Conservation (phyloP, 345 rosid species). For the Eutrema heterophyllum region DNA sequence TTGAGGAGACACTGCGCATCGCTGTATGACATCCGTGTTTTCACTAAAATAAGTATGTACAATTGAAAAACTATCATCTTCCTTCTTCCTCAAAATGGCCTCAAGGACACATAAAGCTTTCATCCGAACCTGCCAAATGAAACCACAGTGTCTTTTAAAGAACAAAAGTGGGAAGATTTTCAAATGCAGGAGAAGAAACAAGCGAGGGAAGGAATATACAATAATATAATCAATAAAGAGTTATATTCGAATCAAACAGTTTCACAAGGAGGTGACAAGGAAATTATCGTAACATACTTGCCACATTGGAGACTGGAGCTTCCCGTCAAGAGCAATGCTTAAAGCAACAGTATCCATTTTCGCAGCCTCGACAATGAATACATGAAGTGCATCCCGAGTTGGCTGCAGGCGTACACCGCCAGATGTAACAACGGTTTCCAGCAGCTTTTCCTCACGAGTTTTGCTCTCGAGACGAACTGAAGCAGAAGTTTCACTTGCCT, state of each 20-base stretch:
- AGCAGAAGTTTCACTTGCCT: constrained; percentile 45
- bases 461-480: constrained; percentile 48
- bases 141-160: background rate
- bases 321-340: constrained; percentile 73
- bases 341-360: constrained; percentile 73
- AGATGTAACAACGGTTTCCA: constrained; percentile 89
- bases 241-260: background rate
- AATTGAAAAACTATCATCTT: constrained; percentile 57
- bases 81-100: constrained; percentile 76
- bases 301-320: constrained; percentile 91
- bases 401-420: constrained; percentile 98
- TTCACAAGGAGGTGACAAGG: background rate
- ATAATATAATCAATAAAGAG: background rate
- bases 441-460: constrained; percentile 78
- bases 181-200: background rate
- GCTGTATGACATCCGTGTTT: constrained; percentile 55
- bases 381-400: constrained; percentile 86
- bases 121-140: constrained; percentile 69
- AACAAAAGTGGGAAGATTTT: background rate
- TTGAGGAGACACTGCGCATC: constrained; percentile 87
- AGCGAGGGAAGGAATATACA: background rate
- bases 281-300: constrained; percentile 47
- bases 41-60: constrained; percentile 69
- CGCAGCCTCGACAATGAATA: constrained; percentile 77
- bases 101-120: constrained; percentile 92